Evolutionary conservation across 176 grass and related monocot species (phyloP), one percentile per base, ranked within the genome.

Genomic region (Aegilops longissima): DNA sequence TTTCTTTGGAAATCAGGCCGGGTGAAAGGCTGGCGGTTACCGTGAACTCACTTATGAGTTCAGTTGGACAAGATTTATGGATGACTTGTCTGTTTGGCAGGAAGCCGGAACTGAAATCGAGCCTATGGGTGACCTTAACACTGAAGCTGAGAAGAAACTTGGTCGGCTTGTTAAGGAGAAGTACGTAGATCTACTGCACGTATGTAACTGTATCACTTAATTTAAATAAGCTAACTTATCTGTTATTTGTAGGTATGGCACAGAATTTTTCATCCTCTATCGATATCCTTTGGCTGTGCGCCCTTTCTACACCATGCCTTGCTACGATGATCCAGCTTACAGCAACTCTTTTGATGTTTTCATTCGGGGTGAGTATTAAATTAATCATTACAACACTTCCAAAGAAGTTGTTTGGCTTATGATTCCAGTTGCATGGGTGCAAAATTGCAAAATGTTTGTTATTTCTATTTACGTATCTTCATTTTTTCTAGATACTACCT

Each of bases 271-370:
- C 89, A 98, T 98, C 44, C 84, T 96, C 18, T 92, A 86, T 54
- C 88, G 83, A 1, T 98, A 98, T 96, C 97, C 97, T 86, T 89
- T 98, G 82, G 94, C 82, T 31, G 88, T 98, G 6, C 93, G 97
- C 27, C 97, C 97, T 2, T 98, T 98, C 85, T 98, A 98, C 82
- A 98, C 97, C 23, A 98, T 96, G 97, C 97, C 92, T 12, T 98
- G 97, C 80, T 93, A 94, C 54, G 94, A 98, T 77, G 71, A 96
- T 51, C 70, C 82, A 21, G 78, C 79, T 34, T 98, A 98, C 79
- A 96, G 89, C 56, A 98, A 98, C 80, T 98, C 97, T 7, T 98
- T 98, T 61, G 94, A 98, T 90, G 94, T 98, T 36, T 98, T 98
- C 61, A 91, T 98, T 90, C 92, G 97, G 88, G 97, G 97, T 98